These are phyloP conservation scores for Fagopyrum homotropicum DNA, from an alignment of 148 eudicot genomes.

Conservation along the genomic window DNA sequence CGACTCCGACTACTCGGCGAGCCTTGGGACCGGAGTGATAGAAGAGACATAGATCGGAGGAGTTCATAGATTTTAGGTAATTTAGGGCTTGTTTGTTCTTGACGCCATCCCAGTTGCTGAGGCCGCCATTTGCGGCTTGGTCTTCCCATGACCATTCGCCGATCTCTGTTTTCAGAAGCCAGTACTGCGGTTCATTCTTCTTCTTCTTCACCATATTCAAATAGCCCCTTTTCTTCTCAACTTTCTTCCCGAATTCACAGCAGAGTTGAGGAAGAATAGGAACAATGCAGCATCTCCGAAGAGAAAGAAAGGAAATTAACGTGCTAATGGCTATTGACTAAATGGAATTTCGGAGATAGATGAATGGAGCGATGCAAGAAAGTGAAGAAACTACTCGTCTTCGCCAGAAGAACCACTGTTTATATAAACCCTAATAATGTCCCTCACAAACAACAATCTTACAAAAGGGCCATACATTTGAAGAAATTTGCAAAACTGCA, in stretches of 20 bases:
- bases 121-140: constrained; percentile 55
- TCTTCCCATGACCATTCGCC: constrained; percentile 96
- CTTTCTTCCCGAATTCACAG: not conserved
- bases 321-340: no score
- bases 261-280: no score
- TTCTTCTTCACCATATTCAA: not conserved
- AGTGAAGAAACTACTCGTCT: no score
- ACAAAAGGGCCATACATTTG: no score
- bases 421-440: no score
- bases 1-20: constrained; percentile 80
- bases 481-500: no score
- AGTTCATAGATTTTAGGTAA: constrained; percentile 55
- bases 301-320: no score
- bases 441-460: no score
- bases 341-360: no score
- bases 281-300: no score
- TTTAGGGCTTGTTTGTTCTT: constrained; percentile 86
- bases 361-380: no score
- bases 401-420: no score
- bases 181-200: constrained; percentile 24
- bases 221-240: not conserved
- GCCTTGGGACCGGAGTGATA: constrained; percentile 71
- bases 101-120: constrained; percentile 86
- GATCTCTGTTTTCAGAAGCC: constrained; percentile 85
- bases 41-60: constrained; percentile 75